phyloP scores from a whole-genome alignment of 371 early-diverging fungal genomes.

The Mycotypha africana region DNA sequence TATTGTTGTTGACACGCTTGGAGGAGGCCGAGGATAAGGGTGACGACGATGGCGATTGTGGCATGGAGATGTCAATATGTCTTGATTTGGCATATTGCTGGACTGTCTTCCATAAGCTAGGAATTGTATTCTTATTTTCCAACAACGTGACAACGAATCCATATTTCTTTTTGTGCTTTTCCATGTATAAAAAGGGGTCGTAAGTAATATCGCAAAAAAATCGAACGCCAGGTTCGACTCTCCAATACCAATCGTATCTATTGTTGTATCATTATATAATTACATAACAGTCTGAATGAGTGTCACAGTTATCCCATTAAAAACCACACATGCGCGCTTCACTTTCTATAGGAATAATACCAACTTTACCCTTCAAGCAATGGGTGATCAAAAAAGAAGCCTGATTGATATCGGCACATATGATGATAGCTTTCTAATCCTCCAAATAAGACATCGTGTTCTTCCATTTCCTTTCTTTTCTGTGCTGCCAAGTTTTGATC shows the following conservation, averaged over 20 bases:
- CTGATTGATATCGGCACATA: conserved; percentile 83
- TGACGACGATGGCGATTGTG: too few relatives aligned
- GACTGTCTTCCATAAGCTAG: conserved; percentile 68
- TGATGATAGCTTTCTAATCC: conserved; percentile 49
- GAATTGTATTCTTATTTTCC: conserved; percentile 72
- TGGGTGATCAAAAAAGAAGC: conserved; percentile 85
- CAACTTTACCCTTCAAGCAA: conserved; percentile 65
- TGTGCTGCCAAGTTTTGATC: conserved; percentile 32
- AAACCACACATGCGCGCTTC: too few relatives aligned
- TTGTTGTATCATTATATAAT: too few relatives aligned
- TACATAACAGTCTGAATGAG: too few relatives aligned
- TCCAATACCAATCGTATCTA: conserved; percentile 87
- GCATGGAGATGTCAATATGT: conserved; percentile 29
- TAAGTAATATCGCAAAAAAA: conserved; percentile 80
- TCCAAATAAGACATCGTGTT: conserved; percentile 28
- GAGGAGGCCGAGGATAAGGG: too few relatives aligned
- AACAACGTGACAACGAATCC: conserved; percentile 68
- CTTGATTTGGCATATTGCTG: conserved; percentile 44
- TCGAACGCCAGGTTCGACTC: conserved; percentile 82
- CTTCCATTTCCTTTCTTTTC: conserved; percentile 44
- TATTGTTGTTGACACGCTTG: conserved; percentile 32
- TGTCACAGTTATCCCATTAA: too few relatives aligned
- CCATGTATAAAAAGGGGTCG: conserved; percentile 81
- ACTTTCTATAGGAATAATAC: too few relatives aligned
- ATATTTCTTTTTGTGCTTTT: conserved; percentile 70